These are phyloP conservation scores for Caloboletus inedulis DNA, from an alignment of 1,284 basidiomycete genomes.

Conservation along the genomic window DNA sequence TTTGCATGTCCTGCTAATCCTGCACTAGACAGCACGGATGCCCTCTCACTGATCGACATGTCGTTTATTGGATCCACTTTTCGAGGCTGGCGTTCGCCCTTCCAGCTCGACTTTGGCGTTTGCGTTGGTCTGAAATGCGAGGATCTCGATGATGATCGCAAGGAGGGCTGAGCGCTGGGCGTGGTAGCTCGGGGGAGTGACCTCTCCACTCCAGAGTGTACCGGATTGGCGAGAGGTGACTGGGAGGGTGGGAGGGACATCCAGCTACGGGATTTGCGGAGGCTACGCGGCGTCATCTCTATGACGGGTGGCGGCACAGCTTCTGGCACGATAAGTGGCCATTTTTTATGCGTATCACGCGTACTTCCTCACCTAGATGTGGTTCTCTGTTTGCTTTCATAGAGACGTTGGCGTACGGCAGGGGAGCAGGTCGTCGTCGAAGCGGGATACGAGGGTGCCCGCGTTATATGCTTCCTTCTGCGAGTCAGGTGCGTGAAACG, in stretches of 20 bases:
- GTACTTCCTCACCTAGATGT: constrained; percentile 12
- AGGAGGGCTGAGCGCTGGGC: neutral
- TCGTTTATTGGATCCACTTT: neutral
- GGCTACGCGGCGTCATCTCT: neutral
- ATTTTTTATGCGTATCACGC: neutral
- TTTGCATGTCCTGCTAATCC: neutral
- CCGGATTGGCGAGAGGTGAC: neutral
- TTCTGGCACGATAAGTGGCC: constrained; percentile 8
- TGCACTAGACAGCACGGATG: neutral
- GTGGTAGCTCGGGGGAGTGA: neutral
- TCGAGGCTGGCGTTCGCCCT: neutral
- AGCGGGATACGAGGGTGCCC: neutral
- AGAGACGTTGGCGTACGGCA: neutral
- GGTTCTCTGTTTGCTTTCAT: neutral
- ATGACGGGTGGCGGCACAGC: neutral
- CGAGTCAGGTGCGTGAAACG: neutral
- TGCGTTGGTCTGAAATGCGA: neutral
- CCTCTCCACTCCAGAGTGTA: neutral
- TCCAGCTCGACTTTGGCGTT: neutral
- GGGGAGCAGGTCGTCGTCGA: neutral
- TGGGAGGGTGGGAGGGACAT: neutral
- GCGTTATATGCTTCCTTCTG: neutral
- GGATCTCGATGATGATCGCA: neutral
- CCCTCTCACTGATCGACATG: neutral
- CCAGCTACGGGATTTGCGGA: neutral